Evolutionary conservation across 306 rosid species (phyloP).

Genomic region (Mucuna pruriens): DNA sequence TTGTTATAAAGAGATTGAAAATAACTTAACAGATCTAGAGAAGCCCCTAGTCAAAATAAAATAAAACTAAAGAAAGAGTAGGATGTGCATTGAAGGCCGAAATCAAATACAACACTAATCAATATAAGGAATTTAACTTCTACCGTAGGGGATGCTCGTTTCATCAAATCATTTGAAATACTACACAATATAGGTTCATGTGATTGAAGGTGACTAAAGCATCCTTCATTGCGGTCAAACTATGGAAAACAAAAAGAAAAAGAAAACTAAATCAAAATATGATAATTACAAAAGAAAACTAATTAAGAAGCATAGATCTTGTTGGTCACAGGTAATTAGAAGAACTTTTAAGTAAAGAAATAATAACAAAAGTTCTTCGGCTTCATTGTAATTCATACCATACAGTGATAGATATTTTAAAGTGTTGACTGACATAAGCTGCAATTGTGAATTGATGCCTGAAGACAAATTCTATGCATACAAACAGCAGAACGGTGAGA

Average conservation of each 20-base stretch:
- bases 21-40: too few species aligned
- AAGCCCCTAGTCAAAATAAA: too few species aligned
- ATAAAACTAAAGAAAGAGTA: too few species aligned
- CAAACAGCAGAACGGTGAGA: slow-evolving; percentile 7
- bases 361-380: not conserved
- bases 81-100: too few species aligned
- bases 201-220: too few species aligned
- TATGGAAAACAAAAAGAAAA: not conserved
- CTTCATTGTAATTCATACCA: not conserved
- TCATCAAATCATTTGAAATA: too few species aligned
- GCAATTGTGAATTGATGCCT: not conserved
- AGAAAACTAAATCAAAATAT: not conserved
- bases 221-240: too few species aligned
- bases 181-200: too few species aligned
- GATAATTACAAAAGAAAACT: not conserved
- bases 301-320: not conserved
- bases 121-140: too few species aligned
- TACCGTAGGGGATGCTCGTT: too few species aligned
- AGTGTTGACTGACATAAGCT: not conserved
- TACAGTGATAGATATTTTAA: not conserved
- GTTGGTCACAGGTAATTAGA: slow-evolving; percentile 30
- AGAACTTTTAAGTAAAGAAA: slow-evolving; percentile 26
- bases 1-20: too few species aligned
- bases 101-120: too few species aligned
- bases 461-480: not conserved